Evolutionary conservation across 148 eudicot species (phyloP).

Genomic region (Tetragonia tetragonoides): DNA sequence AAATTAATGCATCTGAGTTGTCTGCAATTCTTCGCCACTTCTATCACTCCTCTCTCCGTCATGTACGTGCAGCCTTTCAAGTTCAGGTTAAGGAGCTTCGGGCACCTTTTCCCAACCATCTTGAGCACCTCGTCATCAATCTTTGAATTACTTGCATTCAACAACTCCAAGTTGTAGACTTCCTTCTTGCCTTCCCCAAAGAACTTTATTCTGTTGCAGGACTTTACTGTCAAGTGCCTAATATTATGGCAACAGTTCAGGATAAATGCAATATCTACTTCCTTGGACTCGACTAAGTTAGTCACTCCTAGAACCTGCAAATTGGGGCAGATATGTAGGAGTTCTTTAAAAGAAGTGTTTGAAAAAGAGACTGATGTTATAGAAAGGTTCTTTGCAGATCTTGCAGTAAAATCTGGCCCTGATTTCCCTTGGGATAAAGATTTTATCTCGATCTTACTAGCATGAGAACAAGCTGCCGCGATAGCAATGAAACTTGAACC

Average conservation of each 20-base stretch:
- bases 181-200: neutral
- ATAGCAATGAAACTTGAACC: neutral
- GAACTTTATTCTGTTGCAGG: neutral
- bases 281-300: neutral
- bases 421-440: neutral
- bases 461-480: conserved; percentile 1
- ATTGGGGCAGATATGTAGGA: conserved; percentile 2
- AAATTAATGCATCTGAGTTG: neutral
- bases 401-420: neutral
- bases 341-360: neutral
- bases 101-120: neutral
- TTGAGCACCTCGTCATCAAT: neutral
- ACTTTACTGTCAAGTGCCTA: neutral
- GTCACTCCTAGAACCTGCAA: neutral
- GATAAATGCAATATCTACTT: neutral
- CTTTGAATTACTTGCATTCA: neutral
- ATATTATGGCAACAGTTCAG: neutral
- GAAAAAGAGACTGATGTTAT: neutral
- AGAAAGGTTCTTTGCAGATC: neutral
- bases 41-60: neutral
- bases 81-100: neutral
- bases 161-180: neutral
- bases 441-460: neutral
- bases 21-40: neutral
- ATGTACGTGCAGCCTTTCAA: neutral